phyloP scores from a whole-genome alignment of 768 basidiomycete species.

The Gymnopilus dilepis region DNA sequence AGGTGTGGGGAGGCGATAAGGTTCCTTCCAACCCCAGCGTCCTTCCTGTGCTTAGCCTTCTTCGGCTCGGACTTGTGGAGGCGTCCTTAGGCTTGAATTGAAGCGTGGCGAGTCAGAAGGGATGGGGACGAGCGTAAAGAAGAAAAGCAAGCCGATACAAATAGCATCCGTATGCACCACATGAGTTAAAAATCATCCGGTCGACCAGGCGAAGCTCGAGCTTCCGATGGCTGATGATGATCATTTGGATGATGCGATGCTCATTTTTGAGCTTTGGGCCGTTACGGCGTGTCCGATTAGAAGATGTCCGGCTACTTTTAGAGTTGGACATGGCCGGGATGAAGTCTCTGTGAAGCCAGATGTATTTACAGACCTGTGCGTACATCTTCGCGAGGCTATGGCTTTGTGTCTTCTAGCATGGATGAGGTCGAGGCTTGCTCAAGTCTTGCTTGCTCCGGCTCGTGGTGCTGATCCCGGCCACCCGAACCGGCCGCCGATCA shows the following conservation, averaged over 20 bases:
- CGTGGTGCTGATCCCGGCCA: no score
- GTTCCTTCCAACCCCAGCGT: not conserved
- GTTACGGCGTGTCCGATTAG: not conserved
- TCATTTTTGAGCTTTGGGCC: not conserved
- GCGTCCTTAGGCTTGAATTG: no score
- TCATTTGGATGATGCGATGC: not conserved
- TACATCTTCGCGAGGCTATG: not conserved
- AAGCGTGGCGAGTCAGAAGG: not conserved
- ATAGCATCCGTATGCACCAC: not conserved
- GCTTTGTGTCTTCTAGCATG: no score
- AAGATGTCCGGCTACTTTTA: not conserved
- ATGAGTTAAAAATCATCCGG: slow-evolving; percentile 4
- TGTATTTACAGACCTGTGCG: not conserved
- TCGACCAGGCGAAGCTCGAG: not conserved
- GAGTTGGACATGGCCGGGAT: not conserved
- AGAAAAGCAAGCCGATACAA: not conserved
- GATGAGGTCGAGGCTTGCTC: no score
- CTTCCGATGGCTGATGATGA: not conserved
- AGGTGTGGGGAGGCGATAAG: slow-evolving; percentile 1
- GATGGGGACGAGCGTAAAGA: not conserved
- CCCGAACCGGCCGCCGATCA: not conserved
- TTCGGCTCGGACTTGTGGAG: no score
- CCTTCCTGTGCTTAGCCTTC: no score
- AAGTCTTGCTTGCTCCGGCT: not conserved
- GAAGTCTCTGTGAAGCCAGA: not conserved